Conservation (phyloP, 164 flowering plant genomes). For the Litsea cubeba region DNA sequence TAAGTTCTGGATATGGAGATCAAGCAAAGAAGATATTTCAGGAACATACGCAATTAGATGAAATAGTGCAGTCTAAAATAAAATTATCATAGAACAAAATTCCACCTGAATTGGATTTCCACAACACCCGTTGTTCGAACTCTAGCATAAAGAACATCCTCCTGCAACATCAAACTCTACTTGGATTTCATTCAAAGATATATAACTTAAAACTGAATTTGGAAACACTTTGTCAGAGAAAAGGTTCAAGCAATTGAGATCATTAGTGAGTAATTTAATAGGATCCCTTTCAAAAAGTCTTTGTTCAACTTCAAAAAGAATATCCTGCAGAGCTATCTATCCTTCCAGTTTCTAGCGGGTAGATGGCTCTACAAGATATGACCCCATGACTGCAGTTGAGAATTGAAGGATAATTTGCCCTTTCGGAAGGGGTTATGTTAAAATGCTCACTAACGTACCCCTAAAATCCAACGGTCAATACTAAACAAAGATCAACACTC, state of each 20-base stretch:
- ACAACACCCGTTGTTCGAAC: constrained; percentile 97
- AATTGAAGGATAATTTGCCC: too few species aligned
- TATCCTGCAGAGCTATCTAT: neutral
- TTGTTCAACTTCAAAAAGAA: neutral
- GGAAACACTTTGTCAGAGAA: neutral
- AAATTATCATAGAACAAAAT: neutral
- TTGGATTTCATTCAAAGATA: neutral
- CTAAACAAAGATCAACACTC: too few species aligned
- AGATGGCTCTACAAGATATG: too few species aligned
- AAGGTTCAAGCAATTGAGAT: neutral
- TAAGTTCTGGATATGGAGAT: neutral
- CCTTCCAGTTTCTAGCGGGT: neutral
- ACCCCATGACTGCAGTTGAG: too few species aligned
- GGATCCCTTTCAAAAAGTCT: neutral
- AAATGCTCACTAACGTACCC: too few species aligned
- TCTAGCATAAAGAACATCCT: constrained; percentile 93
- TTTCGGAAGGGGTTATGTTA: too few species aligned
- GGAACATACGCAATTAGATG: neutral
- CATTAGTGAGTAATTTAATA: neutral
- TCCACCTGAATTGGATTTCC: constrained; percentile 93
- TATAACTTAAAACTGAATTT: neutral
- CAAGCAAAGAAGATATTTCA: neutral
- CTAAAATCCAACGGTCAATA: too few species aligned
- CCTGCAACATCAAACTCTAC: constrained; percentile 41
- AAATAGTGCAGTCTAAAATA: neutral